These are phyloP conservation scores for Nitzschia sp. DNA, from an alignment of 108 stramenopile species.

Conservation along the genomic window DNA sequence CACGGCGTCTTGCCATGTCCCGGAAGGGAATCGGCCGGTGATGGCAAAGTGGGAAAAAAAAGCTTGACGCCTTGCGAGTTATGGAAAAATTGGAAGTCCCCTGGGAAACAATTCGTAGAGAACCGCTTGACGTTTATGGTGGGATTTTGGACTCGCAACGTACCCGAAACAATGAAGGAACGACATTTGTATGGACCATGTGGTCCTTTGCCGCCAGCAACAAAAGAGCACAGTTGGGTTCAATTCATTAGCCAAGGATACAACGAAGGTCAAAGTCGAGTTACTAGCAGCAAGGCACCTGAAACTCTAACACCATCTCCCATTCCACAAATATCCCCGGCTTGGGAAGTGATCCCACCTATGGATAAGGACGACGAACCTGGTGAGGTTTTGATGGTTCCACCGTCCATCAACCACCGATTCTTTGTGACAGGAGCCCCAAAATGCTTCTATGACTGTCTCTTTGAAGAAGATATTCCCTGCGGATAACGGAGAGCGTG, in stretches of 20 bases:
- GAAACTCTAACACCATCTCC: constrained; percentile 18
- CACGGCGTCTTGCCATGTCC: constrained; percentile 88
- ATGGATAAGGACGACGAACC: neutral
- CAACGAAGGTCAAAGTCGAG: neutral
- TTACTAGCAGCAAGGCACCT: neutral
- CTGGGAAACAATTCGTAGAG: neutral
- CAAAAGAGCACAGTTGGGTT: constrained; percentile 75
- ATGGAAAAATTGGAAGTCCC: constrained; percentile 11
- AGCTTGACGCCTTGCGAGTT: neutral
- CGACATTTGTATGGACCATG: constrained; percentile 79
- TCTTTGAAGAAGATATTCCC: constrained; percentile 44
- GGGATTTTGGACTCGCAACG: constrained; percentile 87
- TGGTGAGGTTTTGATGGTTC: constrained; percentile 35
- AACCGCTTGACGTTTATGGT: constrained; percentile 82
- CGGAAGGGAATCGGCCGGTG: constrained; percentile 26
- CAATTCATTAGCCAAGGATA: constrained; percentile 43
- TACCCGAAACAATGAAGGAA: constrained; percentile 71
- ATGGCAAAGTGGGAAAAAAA: neutral
- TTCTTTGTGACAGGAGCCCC: constrained; percentile 80
- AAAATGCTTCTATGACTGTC: constrained; percentile 61
- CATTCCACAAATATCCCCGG: constrained; percentile 59
- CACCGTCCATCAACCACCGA: constrained; percentile 72
- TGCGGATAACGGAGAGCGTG: constrained; percentile 3
- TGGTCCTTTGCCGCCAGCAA: constrained; percentile 76
- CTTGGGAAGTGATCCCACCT: constrained; percentile 54